phyloP scores from a whole-genome alignment of 805 yeast genomes.

The Monosporozyma solicola region DNA sequence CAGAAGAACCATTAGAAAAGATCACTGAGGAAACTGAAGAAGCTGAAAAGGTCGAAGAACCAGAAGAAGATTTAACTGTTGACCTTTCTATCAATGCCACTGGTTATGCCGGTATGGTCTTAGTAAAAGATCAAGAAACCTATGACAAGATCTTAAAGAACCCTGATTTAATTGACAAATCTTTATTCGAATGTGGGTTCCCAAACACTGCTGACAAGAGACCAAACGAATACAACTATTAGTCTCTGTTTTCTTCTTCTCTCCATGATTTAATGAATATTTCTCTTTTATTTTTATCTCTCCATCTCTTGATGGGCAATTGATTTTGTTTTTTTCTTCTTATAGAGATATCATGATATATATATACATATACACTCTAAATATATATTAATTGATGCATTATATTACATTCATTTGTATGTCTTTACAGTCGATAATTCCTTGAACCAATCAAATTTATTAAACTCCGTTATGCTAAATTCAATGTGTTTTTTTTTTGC shows the following conservation, averaged over 20 bases:
- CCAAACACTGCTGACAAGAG: slow-evolving; percentile 47
- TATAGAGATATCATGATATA: neutral
- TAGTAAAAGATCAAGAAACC: slow-evolving; percentile 60
- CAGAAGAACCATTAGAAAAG: neutral
- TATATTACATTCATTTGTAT: neutral
- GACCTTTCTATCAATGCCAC: slow-evolving; percentile 64
- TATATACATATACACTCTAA: neutral
- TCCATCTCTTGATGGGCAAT: neutral
- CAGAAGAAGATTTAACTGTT: slow-evolving; percentile 17
- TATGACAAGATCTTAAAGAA: slow-evolving; percentile 42
- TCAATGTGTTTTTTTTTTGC: neutral
- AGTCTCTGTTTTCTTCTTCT: slow-evolving; percentile 4
- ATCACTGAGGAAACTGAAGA: neutral
- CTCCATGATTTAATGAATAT: neutral
- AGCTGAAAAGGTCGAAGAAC: neutral
- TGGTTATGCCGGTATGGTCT: slow-evolving; percentile 69
- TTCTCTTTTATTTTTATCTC: neutral
- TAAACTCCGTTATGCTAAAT: neutral
- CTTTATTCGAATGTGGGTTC: slow-evolving; percentile 60
- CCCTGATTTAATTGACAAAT: slow-evolving; percentile 33
- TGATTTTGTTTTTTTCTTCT: neutral
- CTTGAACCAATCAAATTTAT: neutral
- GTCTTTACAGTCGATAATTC: neutral
- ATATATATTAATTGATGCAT: neutral
- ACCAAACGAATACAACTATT: slow-evolving; percentile 61